Evolutionary conservation across 1,284 basidiomycete species (phyloP), one percentile per base, ranked within the genome.

Genomic region (Cerioporus squamosus): DNA sequence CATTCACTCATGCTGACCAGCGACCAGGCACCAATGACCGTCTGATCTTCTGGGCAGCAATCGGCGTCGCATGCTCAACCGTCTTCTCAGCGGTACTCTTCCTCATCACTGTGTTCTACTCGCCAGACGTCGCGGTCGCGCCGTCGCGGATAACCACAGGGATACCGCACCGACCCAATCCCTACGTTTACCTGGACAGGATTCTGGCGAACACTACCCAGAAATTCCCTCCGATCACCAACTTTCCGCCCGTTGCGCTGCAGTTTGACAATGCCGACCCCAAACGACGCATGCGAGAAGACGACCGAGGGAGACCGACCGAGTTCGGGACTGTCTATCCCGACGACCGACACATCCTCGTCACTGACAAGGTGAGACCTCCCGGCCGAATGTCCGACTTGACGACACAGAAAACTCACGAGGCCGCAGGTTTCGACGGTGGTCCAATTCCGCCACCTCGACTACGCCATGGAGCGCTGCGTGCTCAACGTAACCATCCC

Each of bases 391-490:
- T n/a, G 20, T 14, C 29, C n/a, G 5, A 12, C 6, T 7, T 38
- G 18, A 20, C n/a, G 29, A 3, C 8, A 18, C 14, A 24, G n/a
- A n/a, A n/a, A n/a, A 20, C 40, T 46, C 29, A 36, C 12, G 43
- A 29, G 24, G 1, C 15, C 1, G 12, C 36, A 60, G 63, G 51
- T 53, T 20, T 62, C 63, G 17, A 62, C 60, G 3, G 40, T 59
- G 9, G 43, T 51, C 6, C 57, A 59, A 33, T 65, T 65, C 56
- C 58, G 63, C 31, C 62, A 62, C 55, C 38, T 65, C 31, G 64
- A 66, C 56, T 63, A 60, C 43, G 54, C 53, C 10, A 66, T 66
- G 64, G 64, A 66, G 43, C 53, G 55, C 22, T 66, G 64, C 29
- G 52, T 59, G 2, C 47, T 66, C 3, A 50, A 55, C 18, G 29